Percentiles rank a stretch among this genome's conserved stretches.
phyloP scores from a whole-genome alignment of 2,329 filamentous ascomycete genomes.

The Cladosporium sp. region DNA sequence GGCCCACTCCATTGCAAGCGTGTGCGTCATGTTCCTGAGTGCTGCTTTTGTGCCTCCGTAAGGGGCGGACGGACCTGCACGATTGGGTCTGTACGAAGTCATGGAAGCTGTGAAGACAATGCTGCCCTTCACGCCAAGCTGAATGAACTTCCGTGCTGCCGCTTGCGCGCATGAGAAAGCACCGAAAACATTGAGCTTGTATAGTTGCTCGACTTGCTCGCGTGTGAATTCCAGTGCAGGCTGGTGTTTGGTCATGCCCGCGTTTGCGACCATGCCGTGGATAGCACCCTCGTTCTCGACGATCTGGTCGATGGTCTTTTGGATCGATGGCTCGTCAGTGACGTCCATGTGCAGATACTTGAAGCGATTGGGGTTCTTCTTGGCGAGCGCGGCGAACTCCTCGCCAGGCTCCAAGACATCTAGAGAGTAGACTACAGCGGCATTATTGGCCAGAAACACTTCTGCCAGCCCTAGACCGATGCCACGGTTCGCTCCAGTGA shows the following conservation, averaged over 20 bases:
- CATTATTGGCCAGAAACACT: constrained; percentile 29
- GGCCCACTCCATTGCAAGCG: constrained; percentile 34
- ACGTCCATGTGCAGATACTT: constrained; percentile 30
- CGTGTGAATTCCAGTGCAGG: constrained; percentile 27
- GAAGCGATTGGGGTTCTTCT: constrained; percentile 24
- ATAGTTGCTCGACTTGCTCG: constrained; percentile 29
- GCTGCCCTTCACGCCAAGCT: constrained; percentile 32
- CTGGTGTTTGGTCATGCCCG: constrained; percentile 29
- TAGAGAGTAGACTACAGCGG: constrained; percentile 27
- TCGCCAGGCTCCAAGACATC: constrained; percentile 28
- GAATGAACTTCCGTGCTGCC: constrained; percentile 31
- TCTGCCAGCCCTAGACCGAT: constrained; percentile 56
- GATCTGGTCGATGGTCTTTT: constrained; percentile 22
- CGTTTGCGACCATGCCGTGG: constrained; percentile 27
- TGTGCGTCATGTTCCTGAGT: constrained; percentile 23
- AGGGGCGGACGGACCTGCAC: constrained; percentile 29
- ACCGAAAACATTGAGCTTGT: constrained; percentile 36
- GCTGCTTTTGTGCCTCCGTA: constrained; percentile 27
- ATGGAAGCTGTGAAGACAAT: constrained; percentile 36
- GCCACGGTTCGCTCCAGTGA: constrained; percentile 81
- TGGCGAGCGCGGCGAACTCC: constrained; percentile 25
- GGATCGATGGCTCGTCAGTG: constrained; percentile 23
- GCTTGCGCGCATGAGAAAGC: constrained; percentile 34
- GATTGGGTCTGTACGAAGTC: constrained; percentile 31
- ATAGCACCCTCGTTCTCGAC: constrained; percentile 22